Conservation (phyloP, 345 rosid species). For the Rhodamnia argentea region DNA sequence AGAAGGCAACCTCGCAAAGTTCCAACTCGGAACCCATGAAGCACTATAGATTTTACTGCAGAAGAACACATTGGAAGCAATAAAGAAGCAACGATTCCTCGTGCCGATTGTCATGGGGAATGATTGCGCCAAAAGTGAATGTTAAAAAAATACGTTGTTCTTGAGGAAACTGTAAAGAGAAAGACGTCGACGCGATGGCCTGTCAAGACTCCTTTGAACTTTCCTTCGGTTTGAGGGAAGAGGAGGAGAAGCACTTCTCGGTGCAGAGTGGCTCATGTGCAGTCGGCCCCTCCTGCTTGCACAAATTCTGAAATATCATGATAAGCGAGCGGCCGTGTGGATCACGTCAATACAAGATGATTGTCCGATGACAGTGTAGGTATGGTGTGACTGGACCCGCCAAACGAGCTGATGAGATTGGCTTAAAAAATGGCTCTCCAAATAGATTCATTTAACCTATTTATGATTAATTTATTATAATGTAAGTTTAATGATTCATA, state of each 20-base stretch:
- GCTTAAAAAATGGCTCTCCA: too few relatives aligned
- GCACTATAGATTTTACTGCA: background rate
- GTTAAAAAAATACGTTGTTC: background rate
- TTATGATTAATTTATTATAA: too few relatives aligned
- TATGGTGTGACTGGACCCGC: background rate
- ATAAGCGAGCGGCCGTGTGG: background rate
- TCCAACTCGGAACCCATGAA: background rate
- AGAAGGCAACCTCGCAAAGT: background rate
- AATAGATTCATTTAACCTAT: too few relatives aligned
- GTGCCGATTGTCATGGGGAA: background rate
- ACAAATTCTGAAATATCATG: background rate
- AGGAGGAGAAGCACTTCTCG: background rate
- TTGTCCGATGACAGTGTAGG: background rate
- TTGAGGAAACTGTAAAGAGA: background rate
- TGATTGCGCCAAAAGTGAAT: background rate
- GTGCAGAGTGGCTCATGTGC: background rate
- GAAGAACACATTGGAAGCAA: background rate
- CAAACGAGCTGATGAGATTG: too few relatives aligned
- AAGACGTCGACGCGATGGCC: background rate
- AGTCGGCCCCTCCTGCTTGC: background rate
- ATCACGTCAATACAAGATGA: background rate
- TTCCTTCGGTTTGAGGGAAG: background rate
- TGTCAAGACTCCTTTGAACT: background rate
- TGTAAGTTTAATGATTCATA: too few relatives aligned
- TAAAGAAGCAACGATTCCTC: background rate